Evolutionary conservation across 148 eudicot genomes (phyloP), one percentile per base, ranked within the genome.

Genomic region (Silene conica): DNA sequence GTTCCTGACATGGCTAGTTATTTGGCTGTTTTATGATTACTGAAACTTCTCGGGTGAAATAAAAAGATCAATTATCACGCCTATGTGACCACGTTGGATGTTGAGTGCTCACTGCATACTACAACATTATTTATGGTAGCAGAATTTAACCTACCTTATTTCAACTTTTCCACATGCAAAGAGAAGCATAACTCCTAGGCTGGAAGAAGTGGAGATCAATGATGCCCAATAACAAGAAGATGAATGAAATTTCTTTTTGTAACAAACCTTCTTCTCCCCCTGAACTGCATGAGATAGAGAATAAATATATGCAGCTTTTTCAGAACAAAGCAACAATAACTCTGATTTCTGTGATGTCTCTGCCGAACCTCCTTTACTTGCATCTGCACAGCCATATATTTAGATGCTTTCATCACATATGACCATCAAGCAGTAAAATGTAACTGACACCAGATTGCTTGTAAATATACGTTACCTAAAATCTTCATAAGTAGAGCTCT

Each of bases 181-280:
- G 58, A 94, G 76, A 78, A 94, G 97, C 77, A 89, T 46, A 66
- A 91, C 83, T 63, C 96, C 93, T 67, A 82, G 68, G 62, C 81
- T 77, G 41, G 86, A 81, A 78, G 86, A 73, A 68, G 83, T 81
- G 83, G 73, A 76, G 80, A 92, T 79, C 52, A 83, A 86, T 72
- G 98, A 89, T 31, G 98, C 98, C 86, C 89, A 89, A 82, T 84
- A 83, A 80, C 98, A 91, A 41, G 84, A 78, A 55, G 96, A 81
- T 15, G 92, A 86, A 74, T 81, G 76, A 68, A 91, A 91, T 83
- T 87, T 94, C 86, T 85, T 87, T 81, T 95, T 95, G 89, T 87
- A 82, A 60, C 75, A 73, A 60, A 92, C 96, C 85, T 95, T 92
- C 89, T 95, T 95, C 67, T 83, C 77, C 79, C 99, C 99, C 84